Conservation (phyloP, 2,329 filamentous ascomycete genomes). For the Diaporthe sp. region DNA sequence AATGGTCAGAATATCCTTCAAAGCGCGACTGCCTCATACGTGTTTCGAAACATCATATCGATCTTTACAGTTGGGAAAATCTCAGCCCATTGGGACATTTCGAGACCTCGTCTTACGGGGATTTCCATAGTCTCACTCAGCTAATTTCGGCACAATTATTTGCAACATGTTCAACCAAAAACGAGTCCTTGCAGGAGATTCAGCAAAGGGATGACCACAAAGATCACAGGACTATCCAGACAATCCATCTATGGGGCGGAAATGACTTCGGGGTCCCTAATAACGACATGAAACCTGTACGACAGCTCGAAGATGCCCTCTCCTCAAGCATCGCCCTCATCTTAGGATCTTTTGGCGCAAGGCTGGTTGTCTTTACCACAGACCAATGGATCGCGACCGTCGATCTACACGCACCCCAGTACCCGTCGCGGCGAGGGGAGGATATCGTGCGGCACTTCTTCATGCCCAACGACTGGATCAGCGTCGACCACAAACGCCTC, state of each 20-base stretch:
- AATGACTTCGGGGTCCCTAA: background rate
- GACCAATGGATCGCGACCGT: conserved; percentile 30
- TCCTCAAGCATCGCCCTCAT: conserved; percentile 72
- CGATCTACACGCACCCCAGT: background rate
- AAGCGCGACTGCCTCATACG: background rate
- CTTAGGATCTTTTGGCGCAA: conserved; percentile 71
- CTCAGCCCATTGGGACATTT: background rate
- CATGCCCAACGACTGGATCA: conserved; percentile 39
- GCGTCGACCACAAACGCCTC: conserved; percentile 20
- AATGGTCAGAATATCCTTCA: background rate
- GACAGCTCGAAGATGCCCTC: background rate
- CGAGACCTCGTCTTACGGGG: background rate
- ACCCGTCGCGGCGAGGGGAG: background rate
- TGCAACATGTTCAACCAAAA: background rate
- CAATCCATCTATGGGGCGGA: background rate
- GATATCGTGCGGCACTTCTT: conserved; percentile 38
- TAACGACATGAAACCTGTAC: background rate
- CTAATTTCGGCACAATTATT: background rate
- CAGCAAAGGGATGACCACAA: background rate
- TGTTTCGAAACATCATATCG: background rate
- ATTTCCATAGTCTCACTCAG: background rate
- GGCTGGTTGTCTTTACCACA: conserved; percentile 30
- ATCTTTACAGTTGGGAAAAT: background rate
- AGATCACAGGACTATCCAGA: background rate
- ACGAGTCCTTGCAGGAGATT: background rate